Evolutionary conservation across 2,329 filamentous ascomycete genomes (phyloP), one percentile per base, ranked within the genome.

Genomic region (Hymenoscyphus infarciens): DNA sequence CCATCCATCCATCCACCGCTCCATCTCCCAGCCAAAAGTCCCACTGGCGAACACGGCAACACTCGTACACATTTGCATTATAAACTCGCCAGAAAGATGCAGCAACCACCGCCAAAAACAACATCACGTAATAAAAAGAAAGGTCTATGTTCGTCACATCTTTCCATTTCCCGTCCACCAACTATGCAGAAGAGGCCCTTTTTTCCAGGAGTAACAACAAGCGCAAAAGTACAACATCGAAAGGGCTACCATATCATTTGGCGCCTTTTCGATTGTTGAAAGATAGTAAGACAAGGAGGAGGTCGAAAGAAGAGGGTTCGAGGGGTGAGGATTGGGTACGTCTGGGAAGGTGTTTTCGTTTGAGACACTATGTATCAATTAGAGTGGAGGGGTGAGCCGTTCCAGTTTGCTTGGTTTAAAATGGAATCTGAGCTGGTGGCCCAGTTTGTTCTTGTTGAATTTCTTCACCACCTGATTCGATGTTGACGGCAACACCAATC

Each of bases 401-500:
- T 55, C 39, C 13, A 25, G 56, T 57, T 61, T 52, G 25, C 19
- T 39, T 56, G 13, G 54, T 66, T 82, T 88, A 89, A 75, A 89
- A 89, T 69, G 87, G 86, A 74, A 89, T 87, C 57, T 73, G 69
- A 64, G 72, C 68, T 38, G 70, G 70, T 38, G 82, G 77, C 70
- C 83, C 81, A 77, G 92, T 89, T 79, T 92, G 89, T 77, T 93
- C 89, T 82, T 49, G 45, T 22, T 95, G 90, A 70, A 96, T 81
- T 76, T 96, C 92, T 76, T 96, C 92, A 61, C 87, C 85, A 58
- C 87, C 87, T 59, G 90, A 86, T 81, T 97, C 92, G 70, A 97
- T 91, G 56, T 93, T 96, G 71, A 99, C 91, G 65, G 92, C 92
- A 68, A 99, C 84, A 70, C 95, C 95, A 71, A 98, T 86, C 83